These are phyloP conservation scores for Peterozyma xylosa DNA, from an alignment of 805 yeast species.

Conservation along the genomic window DNA sequence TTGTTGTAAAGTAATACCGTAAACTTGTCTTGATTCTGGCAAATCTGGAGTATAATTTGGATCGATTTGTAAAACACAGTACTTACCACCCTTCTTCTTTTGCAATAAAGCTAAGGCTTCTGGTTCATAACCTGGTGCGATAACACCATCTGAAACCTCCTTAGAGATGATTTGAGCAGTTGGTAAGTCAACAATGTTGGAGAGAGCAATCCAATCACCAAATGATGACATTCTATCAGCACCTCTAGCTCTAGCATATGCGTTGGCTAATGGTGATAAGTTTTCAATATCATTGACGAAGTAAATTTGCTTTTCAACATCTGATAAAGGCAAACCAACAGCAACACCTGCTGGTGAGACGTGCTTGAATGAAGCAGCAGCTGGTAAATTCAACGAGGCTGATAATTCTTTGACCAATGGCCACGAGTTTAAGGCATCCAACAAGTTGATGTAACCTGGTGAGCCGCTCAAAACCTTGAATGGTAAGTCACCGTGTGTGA, in stretches of 20 bases:
- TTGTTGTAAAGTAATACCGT: slow-evolving; percentile 92
- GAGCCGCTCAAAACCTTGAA: slow-evolving; percentile 91
- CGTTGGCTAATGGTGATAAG: slow-evolving; percentile 93
- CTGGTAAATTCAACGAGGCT: slow-evolving; percentile 90
- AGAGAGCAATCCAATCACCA: slow-evolving; percentile 96
- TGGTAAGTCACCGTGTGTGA: slow-evolving; percentile 80
- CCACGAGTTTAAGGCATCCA: slow-evolving; percentile 98
- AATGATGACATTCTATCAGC: slow-evolving; percentile 99
- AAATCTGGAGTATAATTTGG: slow-evolving; percentile 83
- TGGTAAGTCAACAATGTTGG: slow-evolving; percentile 92
- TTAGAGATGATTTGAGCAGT: slow-evolving; percentile 96
- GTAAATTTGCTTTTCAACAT: slow-evolving; percentile 88
- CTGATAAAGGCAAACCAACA: slow-evolving; percentile 89
- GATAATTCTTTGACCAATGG: slow-evolving; percentile 95
- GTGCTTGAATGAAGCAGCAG: slow-evolving; percentile 98
- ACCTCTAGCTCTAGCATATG: slow-evolving; percentile 99
- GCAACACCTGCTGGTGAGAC: slow-evolving; percentile 99
- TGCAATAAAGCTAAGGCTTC: slow-evolving; percentile 86
- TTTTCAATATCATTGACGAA: slow-evolving; percentile 93
- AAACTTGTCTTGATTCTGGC: slow-evolving; percentile 88
- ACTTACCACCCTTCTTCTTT: slow-evolving; percentile 95
- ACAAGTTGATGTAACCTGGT: slow-evolving; percentile 94
- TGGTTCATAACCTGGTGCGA: slow-evolving; percentile 93
- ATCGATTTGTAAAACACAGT: slow-evolving; percentile 93
- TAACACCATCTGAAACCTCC: slow-evolving; percentile 97